Evolutionary conservation across 768 basidiomycete species (phyloP).

Genomic region (Tylopilus subfusipes): DNA sequence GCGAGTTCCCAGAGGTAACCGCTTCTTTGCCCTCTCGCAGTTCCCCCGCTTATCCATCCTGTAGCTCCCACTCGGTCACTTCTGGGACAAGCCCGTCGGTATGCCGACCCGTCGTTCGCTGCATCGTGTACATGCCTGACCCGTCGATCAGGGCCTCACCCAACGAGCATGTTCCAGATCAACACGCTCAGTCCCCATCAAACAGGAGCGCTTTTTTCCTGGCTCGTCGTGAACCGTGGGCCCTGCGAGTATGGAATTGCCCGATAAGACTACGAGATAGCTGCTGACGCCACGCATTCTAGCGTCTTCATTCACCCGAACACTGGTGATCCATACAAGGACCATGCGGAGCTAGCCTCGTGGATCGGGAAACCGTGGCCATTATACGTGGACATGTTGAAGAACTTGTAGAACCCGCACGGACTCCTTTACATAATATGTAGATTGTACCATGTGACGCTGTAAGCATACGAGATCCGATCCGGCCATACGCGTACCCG

Average conservation of each 20-base stretch:
- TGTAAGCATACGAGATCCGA: conserved; percentile 2
- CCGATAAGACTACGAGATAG: neutral
- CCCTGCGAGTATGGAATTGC: conserved; percentile 62
- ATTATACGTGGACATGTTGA: conserved; percentile 38
- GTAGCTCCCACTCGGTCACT: conserved; percentile 57
- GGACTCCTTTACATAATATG: too few relatives aligned
- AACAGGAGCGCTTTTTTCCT: conserved; percentile 66
- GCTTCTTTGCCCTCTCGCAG: neutral
- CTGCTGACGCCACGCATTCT: conserved; percentile 1
- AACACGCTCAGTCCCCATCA: conserved; percentile 65
- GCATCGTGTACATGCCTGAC: neutral
- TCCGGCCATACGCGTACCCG: neutral
- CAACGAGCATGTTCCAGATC: conserved; percentile 70
- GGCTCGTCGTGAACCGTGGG: conserved; percentile 64
- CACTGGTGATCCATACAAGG: conserved; percentile 50
- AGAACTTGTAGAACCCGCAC: too few relatives aligned
- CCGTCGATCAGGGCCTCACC: conserved; percentile 52
- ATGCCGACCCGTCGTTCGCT: conserved; percentile 14
- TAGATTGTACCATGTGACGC: neutral
- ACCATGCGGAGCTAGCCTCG: conserved; percentile 59
- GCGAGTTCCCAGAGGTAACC: conserved; percentile 67
- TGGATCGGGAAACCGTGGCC: conserved; percentile 71
- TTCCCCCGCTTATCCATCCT: neutral
- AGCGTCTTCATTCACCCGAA: conserved; percentile 74
- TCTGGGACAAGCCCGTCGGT: conserved; percentile 66